A percentile compares a stretch with the other conserved stretches of the same genome.
phyloP scores from a whole-genome alignment of 352 stramenopile species.

The Phytophthora tentaculata region DNA sequence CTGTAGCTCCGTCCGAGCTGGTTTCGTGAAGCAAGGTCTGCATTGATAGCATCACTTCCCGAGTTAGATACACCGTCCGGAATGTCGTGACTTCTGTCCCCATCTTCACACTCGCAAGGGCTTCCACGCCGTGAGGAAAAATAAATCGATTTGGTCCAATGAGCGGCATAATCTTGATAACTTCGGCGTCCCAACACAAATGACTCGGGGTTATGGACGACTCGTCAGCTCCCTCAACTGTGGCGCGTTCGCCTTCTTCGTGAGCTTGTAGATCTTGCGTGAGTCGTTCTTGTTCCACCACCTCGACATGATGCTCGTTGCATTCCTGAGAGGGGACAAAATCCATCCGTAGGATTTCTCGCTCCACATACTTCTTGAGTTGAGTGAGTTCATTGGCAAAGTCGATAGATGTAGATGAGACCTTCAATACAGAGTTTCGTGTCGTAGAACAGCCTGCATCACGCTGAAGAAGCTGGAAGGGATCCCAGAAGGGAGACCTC shows the following conservation, averaged over 20 bases:
- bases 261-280: conserved; percentile 58
- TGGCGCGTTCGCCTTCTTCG: conserved; percentile 22
- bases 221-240: conserved; percentile 3
- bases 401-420: neutral
- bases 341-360: conserved; percentile 49
- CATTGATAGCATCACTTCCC: conserved; percentile 30
- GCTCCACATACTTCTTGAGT: conserved; percentile 60
- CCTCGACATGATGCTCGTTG: conserved; percentile 36
- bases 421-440: conserved; percentile 1
- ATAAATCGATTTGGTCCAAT: conserved; percentile 19
- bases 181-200: conserved; percentile 38
- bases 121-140: conserved; percentile 38
- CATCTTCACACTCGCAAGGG: conserved; percentile 45
- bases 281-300: conserved; percentile 45
- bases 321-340: conserved; percentile 47
- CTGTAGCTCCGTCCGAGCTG: conserved; percentile 1
- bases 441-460: conserved; percentile 7
- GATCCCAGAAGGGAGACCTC: conserved; percentile 57
- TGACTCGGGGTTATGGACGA: conserved; percentile 5
- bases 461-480: conserved; percentile 30
- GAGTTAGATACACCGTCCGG: conserved; percentile 53
- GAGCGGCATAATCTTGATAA: conserved; percentile 47
- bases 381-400: conserved; percentile 32
- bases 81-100: conserved; percentile 18
- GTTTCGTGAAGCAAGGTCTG: conserved; percentile 27